Percentiles rank a stretch among this genome's conserved stretches.
These are phyloP conservation scores for Neopestalotiopsis sp. DNA, from an alignment of 2,329 filamentous ascomycete genomes.

Conservation along the genomic window DNA sequence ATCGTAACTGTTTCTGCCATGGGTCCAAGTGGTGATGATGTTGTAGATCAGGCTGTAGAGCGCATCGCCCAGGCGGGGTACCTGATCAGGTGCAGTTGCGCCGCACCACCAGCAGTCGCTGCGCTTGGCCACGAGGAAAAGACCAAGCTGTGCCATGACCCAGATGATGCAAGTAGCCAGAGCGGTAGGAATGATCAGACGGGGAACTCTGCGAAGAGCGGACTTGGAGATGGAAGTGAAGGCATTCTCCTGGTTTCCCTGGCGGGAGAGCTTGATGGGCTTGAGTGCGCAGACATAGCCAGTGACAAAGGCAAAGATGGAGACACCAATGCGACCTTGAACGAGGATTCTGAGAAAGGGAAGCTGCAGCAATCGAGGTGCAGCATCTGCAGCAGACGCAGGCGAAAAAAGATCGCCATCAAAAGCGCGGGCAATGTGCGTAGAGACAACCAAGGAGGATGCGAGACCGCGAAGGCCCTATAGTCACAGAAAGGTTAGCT, in stretches of 20 bases:
- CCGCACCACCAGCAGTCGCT: conserved; percentile 66
- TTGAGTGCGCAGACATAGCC: conserved; percentile 69
- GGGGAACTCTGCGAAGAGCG: conserved; percentile 61
- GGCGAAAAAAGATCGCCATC: conserved; percentile 55
- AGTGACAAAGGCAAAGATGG: conserved; percentile 69
- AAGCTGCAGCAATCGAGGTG: conserved; percentile 58
- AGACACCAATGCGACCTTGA: conserved; percentile 68
- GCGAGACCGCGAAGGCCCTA: conserved; percentile 62
- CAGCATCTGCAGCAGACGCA: conserved; percentile 45
- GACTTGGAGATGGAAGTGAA: conserved; percentile 60
- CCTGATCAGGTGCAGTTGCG: conserved; percentile 49
- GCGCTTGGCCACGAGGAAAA: conserved; percentile 58
- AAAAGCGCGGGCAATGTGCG: conserved; percentile 57
- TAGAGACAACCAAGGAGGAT: conserved; percentile 59
- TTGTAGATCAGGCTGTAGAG: conserved; percentile 49
- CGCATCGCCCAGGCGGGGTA: conserved; percentile 44
- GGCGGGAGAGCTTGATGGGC: conserved; percentile 58
- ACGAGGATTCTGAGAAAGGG: conserved; percentile 64
- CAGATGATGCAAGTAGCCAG: conserved; percentile 60
- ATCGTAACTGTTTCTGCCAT: conserved; percentile 56
- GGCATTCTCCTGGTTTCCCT: conserved; percentile 58
- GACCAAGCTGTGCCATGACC: conserved; percentile 57
- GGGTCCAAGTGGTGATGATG: conserved; percentile 56
- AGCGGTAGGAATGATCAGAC: conserved; percentile 62
- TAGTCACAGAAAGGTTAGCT: conserved; percentile 11